Base-by-base conservation (phyloP, 2,329 filamentous ascomycete species). In the Lecanicillium sp. region DNA sequence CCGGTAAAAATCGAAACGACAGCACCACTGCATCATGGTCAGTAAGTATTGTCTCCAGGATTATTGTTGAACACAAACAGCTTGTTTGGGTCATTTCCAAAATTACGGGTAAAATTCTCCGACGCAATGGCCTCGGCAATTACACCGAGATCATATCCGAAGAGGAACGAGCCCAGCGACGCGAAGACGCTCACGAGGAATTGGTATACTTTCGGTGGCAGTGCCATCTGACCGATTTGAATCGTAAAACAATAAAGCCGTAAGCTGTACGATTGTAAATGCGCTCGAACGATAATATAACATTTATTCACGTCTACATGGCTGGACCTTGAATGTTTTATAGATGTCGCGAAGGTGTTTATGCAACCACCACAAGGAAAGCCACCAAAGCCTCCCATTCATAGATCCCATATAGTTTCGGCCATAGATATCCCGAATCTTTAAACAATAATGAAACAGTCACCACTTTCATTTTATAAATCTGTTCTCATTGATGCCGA, bases 1-100 rank as follows among this genome's bases (percentile, higher is more conserved):
- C 84, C 81, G 0, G 85, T 90, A 57, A 90, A 89, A 43, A 88
- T 70, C 2, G 82, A 84, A 1, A 89, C 84, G 4, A 54, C 41
- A 37, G 47, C 43, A 11, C 22, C 22, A 22, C 41, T 43, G 12
- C 43, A 30, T 15, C 5, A 15, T 11, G 14, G 17, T 27, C 8
- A 20, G 27, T n/a, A 16, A 8, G 15, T 11, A 29, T 18, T 31
- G 18, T 9, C 29, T 25, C 4, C 31, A 29, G 3, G 13, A 32
- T 16, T n/a, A 32, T 18, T 35, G 12, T 22, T n/a, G 5, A 37
- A 28, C 22, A 25, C 54, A 47, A 44, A 64, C 62, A 58, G 63
- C 43, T 68, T 46, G 16, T 51, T 57, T 6, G 64, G 50, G 1
- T 61, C 44, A 42, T 50, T 35, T 15, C 50, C 50, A 35, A 73